A percentile compares a stretch with the other conserved stretches of the same genome.
Evolutionary conservation across 139 green algal species (phyloP).

Genomic region (Volvox reticuliferus): DNA sequence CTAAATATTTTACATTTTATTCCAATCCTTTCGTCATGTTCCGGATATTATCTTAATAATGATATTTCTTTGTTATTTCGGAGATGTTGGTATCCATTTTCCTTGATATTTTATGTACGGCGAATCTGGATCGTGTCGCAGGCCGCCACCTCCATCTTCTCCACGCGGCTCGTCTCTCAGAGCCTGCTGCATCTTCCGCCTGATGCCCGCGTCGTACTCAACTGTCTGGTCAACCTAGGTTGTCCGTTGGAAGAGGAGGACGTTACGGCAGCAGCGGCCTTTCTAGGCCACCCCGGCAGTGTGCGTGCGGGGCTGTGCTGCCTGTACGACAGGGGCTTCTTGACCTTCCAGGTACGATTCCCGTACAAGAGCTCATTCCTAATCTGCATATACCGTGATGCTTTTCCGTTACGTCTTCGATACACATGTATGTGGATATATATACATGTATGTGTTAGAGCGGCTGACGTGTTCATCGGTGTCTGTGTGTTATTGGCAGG

Average conservation of each 20-base stretch:
- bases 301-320: conserved; percentile 8
- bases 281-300: conserved; percentile 28
- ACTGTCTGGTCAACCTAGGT: not conserved
- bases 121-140: not conserved
- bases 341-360: conserved; percentile 28
- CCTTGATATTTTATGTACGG: too few species aligned
- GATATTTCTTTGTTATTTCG: too few species aligned
- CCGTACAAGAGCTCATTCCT: too few species aligned
- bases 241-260: conserved; percentile 31
- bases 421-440: too few species aligned
- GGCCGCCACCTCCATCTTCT: not conserved
- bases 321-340: conserved; percentile 41
- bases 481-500: not conserved
- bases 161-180: conserved; percentile 14
- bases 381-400: too few species aligned
- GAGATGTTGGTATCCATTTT: too few species aligned
- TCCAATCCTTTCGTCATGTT: too few species aligned
- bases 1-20: too few species aligned
- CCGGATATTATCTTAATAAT: too few species aligned
- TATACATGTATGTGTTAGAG: too few species aligned
- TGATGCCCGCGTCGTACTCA: conserved; percentile 28
- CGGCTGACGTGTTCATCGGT: too few species aligned
- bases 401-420: too few species aligned
- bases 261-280: conserved; percentile 5
- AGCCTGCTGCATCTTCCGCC: conserved; percentile 1